Conservation (phyloP, 768 basidiomycete species). For the Collybia mongolica region DNA sequence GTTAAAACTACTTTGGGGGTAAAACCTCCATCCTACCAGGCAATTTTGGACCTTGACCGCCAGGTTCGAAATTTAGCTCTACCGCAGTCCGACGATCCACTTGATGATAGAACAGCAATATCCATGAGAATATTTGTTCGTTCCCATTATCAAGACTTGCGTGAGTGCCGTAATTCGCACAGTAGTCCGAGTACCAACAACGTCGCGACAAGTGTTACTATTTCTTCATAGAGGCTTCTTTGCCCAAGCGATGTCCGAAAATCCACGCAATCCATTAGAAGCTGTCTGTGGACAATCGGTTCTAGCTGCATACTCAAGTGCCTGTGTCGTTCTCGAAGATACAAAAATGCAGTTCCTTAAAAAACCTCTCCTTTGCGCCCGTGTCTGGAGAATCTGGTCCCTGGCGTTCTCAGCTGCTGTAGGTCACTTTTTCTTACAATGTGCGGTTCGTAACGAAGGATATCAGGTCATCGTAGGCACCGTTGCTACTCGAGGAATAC, state of each 20-base stretch:
- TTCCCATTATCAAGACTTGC: constrained; percentile 44
- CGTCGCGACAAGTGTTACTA: constrained; percentile 39
- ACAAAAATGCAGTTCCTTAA: constrained; percentile 39
- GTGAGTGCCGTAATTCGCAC: constrained; percentile 25
- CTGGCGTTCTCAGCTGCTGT: constrained; percentile 55
- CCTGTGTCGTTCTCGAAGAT: constrained; percentile 41
- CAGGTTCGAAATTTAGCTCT: constrained; percentile 41
- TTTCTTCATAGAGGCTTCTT: constrained; percentile 59
- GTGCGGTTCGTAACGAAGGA: neutral
- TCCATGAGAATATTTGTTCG: constrained; percentile 42
- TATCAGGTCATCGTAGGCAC: constrained; percentile 52
- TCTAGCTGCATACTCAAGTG: constrained; percentile 48
- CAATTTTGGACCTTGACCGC: constrained; percentile 46
- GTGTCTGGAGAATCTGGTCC: constrained; percentile 63
- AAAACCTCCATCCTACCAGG: constrained; percentile 44
- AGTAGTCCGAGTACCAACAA: constrained; percentile 6
- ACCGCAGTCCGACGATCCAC: constrained; percentile 18
- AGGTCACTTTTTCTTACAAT: constrained; percentile 15
- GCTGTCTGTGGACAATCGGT: constrained; percentile 53
- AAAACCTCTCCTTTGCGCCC: constrained; percentile 43
- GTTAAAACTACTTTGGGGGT: constrained; percentile 37
- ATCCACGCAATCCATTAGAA: constrained; percentile 44
- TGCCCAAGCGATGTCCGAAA: constrained; percentile 51
- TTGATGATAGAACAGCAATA: constrained; percentile 30
- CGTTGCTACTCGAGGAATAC: constrained; percentile 44